Percentiles rank a stretch among this genome's conserved stretches.
phyloP scores from a whole-genome alignment of 106 monocot genomes.

The Cymbidium sinense region DNA sequence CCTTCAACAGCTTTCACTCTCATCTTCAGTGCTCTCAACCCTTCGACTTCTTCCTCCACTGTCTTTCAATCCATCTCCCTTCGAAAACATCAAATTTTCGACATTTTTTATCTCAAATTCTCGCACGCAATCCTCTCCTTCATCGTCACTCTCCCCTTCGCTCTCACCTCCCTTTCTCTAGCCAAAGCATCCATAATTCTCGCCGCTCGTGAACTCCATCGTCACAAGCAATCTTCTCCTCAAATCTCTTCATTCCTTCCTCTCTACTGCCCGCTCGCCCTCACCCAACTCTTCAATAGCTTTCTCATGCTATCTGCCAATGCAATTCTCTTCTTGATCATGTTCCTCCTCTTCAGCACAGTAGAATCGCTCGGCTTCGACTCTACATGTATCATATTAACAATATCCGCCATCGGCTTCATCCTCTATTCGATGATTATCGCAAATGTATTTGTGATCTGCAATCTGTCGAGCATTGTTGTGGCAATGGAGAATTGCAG shows the following conservation, averaged over 20 bases:
- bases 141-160: slow-evolving; percentile 50
- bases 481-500: slow-evolving; percentile 44
- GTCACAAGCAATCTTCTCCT: background rate
- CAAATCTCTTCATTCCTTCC: slow-evolving; percentile 17
- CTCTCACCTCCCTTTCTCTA: slow-evolving; percentile 53
- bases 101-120: slow-evolving; percentile 52
- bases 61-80: slow-evolving; percentile 20
- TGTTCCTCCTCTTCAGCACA: slow-evolving; percentile 47
- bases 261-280: slow-evolving; percentile 41
- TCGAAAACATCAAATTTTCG: slow-evolving; percentile 39
- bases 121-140: slow-evolving; percentile 52
- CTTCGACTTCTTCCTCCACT: slow-evolving; percentile 20
- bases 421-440: slow-evolving; percentile 56
- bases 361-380: slow-evolving; percentile 21
- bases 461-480: slow-evolving; percentile 60
- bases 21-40: slow-evolving; percentile 33
- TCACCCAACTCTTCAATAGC: slow-evolving; percentile 42
- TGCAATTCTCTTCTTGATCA: slow-evolving; percentile 41
- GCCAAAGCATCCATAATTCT: slow-evolving; percentile 58
- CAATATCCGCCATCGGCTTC: slow-evolving; percentile 30
- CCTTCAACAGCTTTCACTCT: slow-evolving; percentile 52
- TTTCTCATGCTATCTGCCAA: slow-evolving; percentile 54
- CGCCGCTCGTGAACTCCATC: background rate
- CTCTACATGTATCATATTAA: slow-evolving; percentile 14
- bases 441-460: slow-evolving; percentile 36